These are phyloP conservation scores for Thelonectria blattea DNA, from an alignment of 2,329 filamentous ascomycete species.

Conservation along the genomic window DNA sequence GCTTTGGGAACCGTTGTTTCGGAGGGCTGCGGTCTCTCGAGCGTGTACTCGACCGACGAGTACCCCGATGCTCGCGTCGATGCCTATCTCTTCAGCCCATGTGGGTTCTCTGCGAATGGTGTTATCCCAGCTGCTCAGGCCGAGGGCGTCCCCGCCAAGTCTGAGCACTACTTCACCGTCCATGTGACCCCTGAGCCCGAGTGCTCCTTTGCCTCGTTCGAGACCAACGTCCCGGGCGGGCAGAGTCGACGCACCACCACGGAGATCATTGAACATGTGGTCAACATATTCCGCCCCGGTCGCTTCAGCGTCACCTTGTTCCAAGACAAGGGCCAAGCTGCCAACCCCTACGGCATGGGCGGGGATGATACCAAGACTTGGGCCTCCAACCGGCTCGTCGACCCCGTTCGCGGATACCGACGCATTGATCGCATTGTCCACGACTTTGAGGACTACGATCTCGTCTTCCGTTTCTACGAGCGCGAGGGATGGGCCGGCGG, in stretches of 20 bases:
- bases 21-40: conserved; percentile 84
- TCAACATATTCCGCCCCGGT: conserved; percentile 95
- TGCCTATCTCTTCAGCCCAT: conserved; percentile 94
- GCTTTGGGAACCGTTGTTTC: conserved; percentile 91
- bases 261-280: conserved; percentile 92
- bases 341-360: conserved; percentile 49
- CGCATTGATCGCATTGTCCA: conserved; percentile 95
- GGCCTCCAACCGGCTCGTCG: conserved; percentile 64
- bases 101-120: conserved; percentile 96
- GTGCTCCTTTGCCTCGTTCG: conserved; percentile 97
- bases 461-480: conserved; percentile 97
- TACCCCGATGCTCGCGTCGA: conserved; percentile 95
- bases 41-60: conserved; percentile 83
- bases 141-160: conserved; percentile 53
- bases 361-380: conserved; percentile 47
- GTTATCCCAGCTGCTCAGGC: conserved; percentile 67
- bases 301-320: conserved; percentile 97
- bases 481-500: conserved; percentile 75
- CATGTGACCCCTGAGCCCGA: conserved; percentile 97
- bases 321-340: conserved; percentile 74
- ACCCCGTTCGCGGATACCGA: conserved; percentile 83
- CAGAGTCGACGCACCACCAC: conserved; percentile 87
- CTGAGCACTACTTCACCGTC: conserved; percentile 94
- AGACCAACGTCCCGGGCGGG: conserved; percentile 93
- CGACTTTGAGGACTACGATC: conserved; percentile 94